Conservation (phyloP, 225 moss, liverwort and hornwort genomes). For the Pseudoscleropodium purum region DNA sequence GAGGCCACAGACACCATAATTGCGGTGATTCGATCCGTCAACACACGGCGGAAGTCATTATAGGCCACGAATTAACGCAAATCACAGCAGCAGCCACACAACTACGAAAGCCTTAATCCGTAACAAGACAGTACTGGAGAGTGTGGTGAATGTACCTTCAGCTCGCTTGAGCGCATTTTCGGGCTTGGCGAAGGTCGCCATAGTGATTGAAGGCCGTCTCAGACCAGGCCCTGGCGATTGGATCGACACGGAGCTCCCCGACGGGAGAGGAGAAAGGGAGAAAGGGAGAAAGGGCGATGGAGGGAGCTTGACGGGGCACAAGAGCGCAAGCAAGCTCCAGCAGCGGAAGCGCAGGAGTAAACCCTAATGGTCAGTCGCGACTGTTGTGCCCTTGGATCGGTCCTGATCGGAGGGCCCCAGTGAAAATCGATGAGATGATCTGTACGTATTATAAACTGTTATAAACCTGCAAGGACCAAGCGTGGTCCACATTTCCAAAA, state of each 20-base stretch:
- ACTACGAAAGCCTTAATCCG: neutral
- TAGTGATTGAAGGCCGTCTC: conserved; percentile 21
- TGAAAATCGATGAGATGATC: neutral
- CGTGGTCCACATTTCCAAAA: too few species aligned
- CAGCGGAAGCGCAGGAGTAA: neutral
- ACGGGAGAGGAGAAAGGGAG: neutral
- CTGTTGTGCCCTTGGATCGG: neutral
- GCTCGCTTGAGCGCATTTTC: conserved; percentile 99
- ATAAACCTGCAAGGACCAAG: too few species aligned
- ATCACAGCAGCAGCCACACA: neutral
- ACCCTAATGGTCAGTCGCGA: neutral
- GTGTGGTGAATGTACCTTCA: conserved; percentile 43
- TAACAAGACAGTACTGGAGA: neutral
- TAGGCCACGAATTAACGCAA: neutral
- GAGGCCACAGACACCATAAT: neutral
- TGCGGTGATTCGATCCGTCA: neutral
- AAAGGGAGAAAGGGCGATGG: neutral
- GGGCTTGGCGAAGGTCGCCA: conserved; percentile 98
- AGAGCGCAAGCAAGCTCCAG: neutral
- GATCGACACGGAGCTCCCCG: neutral
- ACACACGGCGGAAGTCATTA: neutral
- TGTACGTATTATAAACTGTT: neutral
- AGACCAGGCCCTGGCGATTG: neutral
- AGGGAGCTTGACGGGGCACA: neutral
- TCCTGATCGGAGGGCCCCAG: neutral